These are phyloP conservation scores for Helichrysum umbraculigerum DNA, from an alignment of 129 eudicot species.

Conservation along the genomic window DNA sequence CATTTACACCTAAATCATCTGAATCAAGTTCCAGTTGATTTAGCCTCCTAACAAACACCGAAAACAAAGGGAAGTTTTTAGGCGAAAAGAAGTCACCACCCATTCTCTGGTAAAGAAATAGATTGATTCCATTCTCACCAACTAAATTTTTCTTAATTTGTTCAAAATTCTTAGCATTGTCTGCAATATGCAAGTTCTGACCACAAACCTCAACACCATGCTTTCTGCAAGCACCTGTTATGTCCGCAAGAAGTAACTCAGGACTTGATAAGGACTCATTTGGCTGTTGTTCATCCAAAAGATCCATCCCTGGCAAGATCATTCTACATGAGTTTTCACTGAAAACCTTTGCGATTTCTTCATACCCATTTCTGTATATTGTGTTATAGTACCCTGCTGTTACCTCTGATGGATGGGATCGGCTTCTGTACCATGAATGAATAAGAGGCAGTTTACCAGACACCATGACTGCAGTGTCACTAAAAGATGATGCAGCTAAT, in stretches of 20 bases:
- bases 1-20: slow-evolving; percentile 50
- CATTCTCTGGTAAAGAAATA: slow-evolving; percentile 91
- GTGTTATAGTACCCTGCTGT: slow-evolving; percentile 87
- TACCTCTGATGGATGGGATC: slow-evolving; percentile 81
- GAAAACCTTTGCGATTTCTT: slow-evolving; percentile 52
- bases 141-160: slow-evolving; percentile 56
- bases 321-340: slow-evolving; percentile 55
- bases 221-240: slow-evolving; percentile 47
- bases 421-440: slow-evolving; percentile 60
- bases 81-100: slow-evolving; percentile 94
- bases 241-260: slow-evolving; percentile 48
- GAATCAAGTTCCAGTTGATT: slow-evolving; percentile 39
- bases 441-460: slow-evolving; percentile 71
- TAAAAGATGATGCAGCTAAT: slow-evolving; percentile 58
- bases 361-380: slow-evolving; percentile 60
- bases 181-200: slow-evolving; percentile 47
- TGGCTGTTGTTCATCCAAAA: slow-evolving; percentile 62
- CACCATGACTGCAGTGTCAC: slow-evolving; percentile 35
- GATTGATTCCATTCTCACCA: slow-evolving; percentile 45
- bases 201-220: slow-evolving; percentile 53
- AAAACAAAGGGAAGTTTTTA: slow-evolving; percentile 60
- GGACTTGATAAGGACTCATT: slow-evolving; percentile 57
- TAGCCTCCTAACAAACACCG: slow-evolving; percentile 54
- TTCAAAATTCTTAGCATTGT: slow-evolving; percentile 41
- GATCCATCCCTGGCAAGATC: slow-evolving; percentile 78